Evolutionary conservation across 345 rosid genomes (phyloP), one percentile per base, ranked within the genome.

Genomic region (Euphorbia pulcherrima): DNA sequence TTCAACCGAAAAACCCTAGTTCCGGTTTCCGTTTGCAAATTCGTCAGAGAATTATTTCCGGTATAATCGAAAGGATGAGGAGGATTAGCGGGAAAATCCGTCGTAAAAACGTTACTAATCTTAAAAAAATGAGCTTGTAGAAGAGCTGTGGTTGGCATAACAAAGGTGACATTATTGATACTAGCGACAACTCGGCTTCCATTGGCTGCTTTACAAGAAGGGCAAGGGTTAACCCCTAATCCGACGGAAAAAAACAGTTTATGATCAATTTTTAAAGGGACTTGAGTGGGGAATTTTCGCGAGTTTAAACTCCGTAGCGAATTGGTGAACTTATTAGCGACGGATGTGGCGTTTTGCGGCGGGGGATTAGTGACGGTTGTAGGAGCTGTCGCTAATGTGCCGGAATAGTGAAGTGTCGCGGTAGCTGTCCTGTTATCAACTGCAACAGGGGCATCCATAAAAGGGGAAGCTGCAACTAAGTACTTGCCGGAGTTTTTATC

Each of bases 71-170:
- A 81, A 13, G 35, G 64, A 40, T 39, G 64, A 2, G 75, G 81
- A 21, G 84, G 84, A 41, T 72, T 81, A 0, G 71, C 79, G 0
- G 84, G 84, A 28, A 81, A 81, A 58, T 81, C 81, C 1, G 70
- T 41, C 20, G 84, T 77, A 52, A 81, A 81, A 8, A 81, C 84
- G 10, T 79, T 81, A 8, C 77, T 66, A 20, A 62, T 72, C 61
- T 81, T 74, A 70, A 74, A 74, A 74, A 80, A 75, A 74, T 90
- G 96, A 37, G 96, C 92, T 67, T 86, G 88, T 26, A 90, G 83
- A 11, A 90, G 78, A 3, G 87, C 87, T 0, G 28, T 78, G 13
- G 70, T 73, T 0, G 96, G 96, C 92, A 87, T 86, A 48, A 78
- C 74, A 60, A 89, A 89, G 0, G 89, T 83, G 48, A 89, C 71